Conservation (phyloP, 2,329 filamentous ascomycete genomes). For the Talaromyces sp. region DNA sequence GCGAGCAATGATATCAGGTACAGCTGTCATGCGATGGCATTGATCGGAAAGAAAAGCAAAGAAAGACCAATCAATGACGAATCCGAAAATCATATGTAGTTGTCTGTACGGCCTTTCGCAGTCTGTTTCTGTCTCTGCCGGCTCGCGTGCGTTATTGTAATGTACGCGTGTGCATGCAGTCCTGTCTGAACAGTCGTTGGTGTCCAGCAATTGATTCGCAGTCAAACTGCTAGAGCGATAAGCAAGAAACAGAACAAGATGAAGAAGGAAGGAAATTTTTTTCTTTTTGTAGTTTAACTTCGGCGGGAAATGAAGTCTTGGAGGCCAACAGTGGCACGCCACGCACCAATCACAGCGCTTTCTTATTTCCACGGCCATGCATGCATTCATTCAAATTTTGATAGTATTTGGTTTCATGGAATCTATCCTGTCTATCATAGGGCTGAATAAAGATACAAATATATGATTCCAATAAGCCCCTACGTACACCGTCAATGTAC, state of each 20-base stretch:
- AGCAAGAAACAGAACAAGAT: neutral
- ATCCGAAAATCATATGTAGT: neutral
- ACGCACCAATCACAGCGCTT: neutral
- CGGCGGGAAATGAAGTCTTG: conserved; percentile 11
- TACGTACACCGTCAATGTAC: neutral
- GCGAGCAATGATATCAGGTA: neutral
- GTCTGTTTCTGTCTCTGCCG: neutral
- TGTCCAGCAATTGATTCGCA: neutral
- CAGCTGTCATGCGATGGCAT: neutral
- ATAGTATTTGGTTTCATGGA: neutral
- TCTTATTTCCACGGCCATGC: neutral
- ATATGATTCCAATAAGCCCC: neutral
- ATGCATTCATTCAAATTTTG: neutral
- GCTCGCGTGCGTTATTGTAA: neutral
- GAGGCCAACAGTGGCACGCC: neutral
- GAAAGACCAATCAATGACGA: neutral
- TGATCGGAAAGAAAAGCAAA: neutral
- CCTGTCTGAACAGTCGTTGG: neutral
- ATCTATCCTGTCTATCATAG: neutral
- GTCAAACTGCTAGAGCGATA: neutral
- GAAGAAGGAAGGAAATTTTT: neutral
- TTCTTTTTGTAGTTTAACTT: conserved; percentile 1
- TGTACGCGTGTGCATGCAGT: neutral
- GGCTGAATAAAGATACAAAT: neutral
- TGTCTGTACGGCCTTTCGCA: neutral